Percentiles rank a stretch among this genome's conserved stretches.
Evolutionary conservation across 129 eudicot species (phyloP).

Genomic region (Heracleum sosnowskyi): DNA sequence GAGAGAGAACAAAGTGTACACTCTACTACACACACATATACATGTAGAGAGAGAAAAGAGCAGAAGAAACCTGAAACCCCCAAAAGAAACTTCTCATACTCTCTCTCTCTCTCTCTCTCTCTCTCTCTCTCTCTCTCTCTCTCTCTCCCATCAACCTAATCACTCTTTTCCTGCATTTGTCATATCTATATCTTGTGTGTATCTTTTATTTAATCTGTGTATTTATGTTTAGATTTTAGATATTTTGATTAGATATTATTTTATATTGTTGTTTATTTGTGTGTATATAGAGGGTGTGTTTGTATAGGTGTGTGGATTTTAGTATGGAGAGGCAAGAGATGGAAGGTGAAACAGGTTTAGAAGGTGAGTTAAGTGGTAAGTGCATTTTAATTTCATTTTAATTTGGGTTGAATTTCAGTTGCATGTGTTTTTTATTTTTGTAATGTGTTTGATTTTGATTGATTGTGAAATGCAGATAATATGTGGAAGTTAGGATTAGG

Average conservation of each 20-base stretch:
- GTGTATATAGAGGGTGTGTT: constrained; percentile 1
- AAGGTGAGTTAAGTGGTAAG: constrained; percentile 35
- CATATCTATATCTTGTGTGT: neutral
- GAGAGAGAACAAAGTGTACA: neutral
- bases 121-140: constrained; percentile 24
- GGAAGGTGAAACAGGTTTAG: constrained; percentile 70
- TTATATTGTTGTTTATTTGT: constrained; percentile 4
- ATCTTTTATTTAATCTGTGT: neutral
- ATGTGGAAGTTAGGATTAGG: constrained; percentile 70
- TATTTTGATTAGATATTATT: neutral
- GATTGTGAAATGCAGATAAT: constrained; percentile 65
- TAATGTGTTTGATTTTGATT: constrained; percentile 20
- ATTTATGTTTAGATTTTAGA: neutral
- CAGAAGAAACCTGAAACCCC: constrained; percentile 15
- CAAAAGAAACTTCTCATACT: constrained; percentile 22
- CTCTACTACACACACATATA: neutral
- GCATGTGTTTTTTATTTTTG: constrained; percentile 9
- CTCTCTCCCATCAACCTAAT: constrained; percentile 14
- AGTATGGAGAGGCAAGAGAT: constrained; percentile 47
- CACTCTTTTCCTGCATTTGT: constrained; percentile 2
- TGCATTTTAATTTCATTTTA: constrained; percentile 30
- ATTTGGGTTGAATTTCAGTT: constrained; percentile 21
- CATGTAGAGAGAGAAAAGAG: neutral
- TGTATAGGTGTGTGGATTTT: neutral
- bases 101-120: constrained; percentile 29